Conservation (phyloP, 345 rosid genomes). For the Euphorbia lathyris region DNA sequence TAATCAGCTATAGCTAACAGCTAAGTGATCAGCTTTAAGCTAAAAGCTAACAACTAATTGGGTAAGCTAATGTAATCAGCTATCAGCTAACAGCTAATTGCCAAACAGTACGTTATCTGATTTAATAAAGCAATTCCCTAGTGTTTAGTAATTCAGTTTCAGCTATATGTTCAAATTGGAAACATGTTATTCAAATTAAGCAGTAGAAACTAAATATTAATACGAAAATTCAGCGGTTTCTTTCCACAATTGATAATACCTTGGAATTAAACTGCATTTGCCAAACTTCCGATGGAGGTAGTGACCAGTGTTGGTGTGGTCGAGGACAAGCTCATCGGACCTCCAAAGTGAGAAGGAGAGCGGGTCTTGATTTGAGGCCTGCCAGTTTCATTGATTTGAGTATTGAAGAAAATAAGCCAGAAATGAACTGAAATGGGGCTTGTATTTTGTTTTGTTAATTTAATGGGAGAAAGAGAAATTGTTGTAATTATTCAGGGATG, state of each 20-base stretch:
- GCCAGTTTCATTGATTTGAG: constrained; percentile 66
- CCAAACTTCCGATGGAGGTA: constrained; percentile 92
- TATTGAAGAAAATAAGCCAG: not conserved
- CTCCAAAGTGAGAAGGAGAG: constrained; percentile 83
- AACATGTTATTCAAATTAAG: not conserved
- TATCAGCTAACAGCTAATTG: too few relatives aligned
- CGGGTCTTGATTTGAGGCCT: constrained; percentile 69
- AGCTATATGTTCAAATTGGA: not conserved
- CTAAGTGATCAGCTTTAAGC: too few relatives aligned
- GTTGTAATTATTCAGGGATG: too few relatives aligned
- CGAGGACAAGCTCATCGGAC: constrained; percentile 72
- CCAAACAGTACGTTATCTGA: too few relatives aligned
- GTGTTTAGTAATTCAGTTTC: not conserved
- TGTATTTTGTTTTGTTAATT: too few relatives aligned
- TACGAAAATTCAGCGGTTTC: too few relatives aligned
- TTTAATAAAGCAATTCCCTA: not conserved
- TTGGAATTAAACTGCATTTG: constrained; percentile 91
- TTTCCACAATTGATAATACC: constrained; percentile 36
- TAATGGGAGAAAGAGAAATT: too few relatives aligned
- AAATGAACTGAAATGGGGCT: not conserved
- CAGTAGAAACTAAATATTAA: not conserved
- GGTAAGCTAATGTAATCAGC: too few relatives aligned
- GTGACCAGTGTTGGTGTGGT: constrained; percentile 85
- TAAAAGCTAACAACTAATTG: too few relatives aligned
- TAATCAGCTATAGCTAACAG: too few relatives aligned